Conservation (phyloP, 2,329 filamentous ascomycete species). For the Ophiostoma ips region DNA sequence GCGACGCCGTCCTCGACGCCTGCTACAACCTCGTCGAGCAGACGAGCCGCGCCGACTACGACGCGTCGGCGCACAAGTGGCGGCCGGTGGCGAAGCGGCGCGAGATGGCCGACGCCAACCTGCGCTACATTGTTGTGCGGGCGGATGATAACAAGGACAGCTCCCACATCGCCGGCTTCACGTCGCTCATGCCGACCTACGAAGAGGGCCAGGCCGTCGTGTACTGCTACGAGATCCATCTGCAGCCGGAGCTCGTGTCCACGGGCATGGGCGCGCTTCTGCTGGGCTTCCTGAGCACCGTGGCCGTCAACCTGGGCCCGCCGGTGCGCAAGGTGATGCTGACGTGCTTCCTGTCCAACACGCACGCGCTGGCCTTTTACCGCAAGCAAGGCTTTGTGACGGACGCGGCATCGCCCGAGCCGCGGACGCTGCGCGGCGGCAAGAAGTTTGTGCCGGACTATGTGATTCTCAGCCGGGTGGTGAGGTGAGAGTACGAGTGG, state of each 20-base stretch:
- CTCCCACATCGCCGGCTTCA: slow-evolving; percentile 35
- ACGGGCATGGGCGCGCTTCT: slow-evolving; percentile 48
- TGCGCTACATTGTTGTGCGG: slow-evolving; percentile 54
- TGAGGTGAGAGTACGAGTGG: background rate
- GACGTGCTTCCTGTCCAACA: slow-evolving; percentile 55
- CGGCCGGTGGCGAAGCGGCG: slow-evolving; percentile 41
- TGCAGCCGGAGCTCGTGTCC: slow-evolving; percentile 37
- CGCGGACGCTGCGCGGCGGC: slow-evolving; percentile 40
- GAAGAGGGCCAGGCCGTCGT: slow-evolving; percentile 52
- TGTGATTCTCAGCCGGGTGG: slow-evolving; percentile 42
- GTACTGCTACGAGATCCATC: slow-evolving; percentile 70
- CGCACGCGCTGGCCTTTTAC: slow-evolving; percentile 45
- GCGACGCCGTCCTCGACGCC: slow-evolving; percentile 30
- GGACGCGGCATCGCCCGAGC: slow-evolving; percentile 41
- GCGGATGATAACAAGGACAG: background rate
- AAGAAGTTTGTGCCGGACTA: slow-evolving; percentile 42
- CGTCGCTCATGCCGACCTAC: slow-evolving; percentile 58
- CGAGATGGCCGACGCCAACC: slow-evolving; percentile 54
- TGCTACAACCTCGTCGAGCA: slow-evolving; percentile 45
- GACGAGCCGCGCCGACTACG: slow-evolving; percentile 53
- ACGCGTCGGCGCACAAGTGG: slow-evolving; percentile 49
- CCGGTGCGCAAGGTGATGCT: slow-evolving; percentile 56
- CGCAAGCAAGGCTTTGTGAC: slow-evolving; percentile 39
- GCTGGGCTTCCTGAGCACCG: slow-evolving; percentile 38
- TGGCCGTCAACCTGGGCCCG: slow-evolving; percentile 36